These are phyloP conservation scores for Sesbania bispinosa DNA, from an alignment of 306 rosid species.

Conservation along the genomic window DNA sequence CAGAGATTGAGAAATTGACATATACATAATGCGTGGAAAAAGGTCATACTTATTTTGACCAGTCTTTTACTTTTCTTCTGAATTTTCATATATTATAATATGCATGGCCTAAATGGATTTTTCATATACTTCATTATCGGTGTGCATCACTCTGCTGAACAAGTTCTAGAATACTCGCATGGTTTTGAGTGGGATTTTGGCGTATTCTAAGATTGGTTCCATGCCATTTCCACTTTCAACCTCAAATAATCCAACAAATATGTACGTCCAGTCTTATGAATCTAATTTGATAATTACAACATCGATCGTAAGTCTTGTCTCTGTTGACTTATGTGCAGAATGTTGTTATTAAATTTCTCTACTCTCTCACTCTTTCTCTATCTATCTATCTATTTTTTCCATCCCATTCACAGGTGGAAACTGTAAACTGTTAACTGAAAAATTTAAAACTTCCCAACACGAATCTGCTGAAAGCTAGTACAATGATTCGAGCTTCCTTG, in stretches of 20 bases:
- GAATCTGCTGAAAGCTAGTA: neutral
- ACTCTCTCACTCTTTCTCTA: neutral
- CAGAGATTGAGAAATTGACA: neutral
- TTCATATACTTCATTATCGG: neutral
- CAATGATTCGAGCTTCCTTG: slow-evolving; percentile 25
- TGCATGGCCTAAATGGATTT: neutral
- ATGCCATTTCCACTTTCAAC: slow-evolving; percentile 39
- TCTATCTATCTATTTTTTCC: neutral
- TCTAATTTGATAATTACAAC: slow-evolving; percentile 26
- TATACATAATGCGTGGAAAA: neutral
- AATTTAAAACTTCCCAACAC: neutral
- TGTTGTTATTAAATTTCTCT: neutral
- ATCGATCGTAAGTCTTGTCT: slow-evolving; percentile 17
- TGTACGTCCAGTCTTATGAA: slow-evolving; percentile 34
- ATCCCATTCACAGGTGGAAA: slow-evolving; percentile 7
- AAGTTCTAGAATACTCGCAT: slow-evolving; percentile 48
- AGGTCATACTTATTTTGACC: slow-evolving; percentile 28
- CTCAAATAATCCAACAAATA: slow-evolving; percentile 28
- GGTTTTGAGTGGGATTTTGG: slow-evolving; percentile 61
- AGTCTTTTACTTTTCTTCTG: neutral
- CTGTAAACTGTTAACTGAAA: neutral
- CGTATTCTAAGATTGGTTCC: slow-evolving; percentile 38
- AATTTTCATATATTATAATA: neutral
- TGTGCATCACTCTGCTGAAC: slow-evolving; percentile 13
- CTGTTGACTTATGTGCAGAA: slow-evolving; percentile 10